Conservation (phyloP, 2,329 filamentous ascomycete species). For the Pseudocercospora pini-densiflorae region DNA sequence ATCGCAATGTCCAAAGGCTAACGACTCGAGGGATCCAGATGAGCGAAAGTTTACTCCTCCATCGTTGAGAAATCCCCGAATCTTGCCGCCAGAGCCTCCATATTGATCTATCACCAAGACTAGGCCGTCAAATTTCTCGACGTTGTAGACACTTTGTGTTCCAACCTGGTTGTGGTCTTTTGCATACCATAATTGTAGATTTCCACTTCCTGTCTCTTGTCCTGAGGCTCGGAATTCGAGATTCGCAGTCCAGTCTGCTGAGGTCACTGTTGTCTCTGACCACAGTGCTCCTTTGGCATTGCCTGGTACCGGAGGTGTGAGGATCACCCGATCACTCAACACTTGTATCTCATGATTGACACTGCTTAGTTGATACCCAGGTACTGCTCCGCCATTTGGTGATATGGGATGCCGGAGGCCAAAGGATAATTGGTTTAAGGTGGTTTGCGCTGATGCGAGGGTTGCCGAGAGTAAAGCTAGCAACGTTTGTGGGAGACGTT, state of each 20-base stretch:
- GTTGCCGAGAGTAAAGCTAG: conserved; percentile 27
- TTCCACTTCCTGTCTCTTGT: conserved; percentile 82
- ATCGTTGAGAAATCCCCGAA: conserved; percentile 94
- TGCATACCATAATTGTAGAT: conserved; percentile 91
- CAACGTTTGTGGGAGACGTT: conserved; percentile 21
- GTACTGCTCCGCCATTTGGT: conserved; percentile 59
- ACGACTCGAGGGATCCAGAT: conserved; percentile 76
- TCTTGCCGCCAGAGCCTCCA: conserved; percentile 75
- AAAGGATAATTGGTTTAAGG: conserved; percentile 64
- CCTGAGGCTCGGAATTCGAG: conserved; percentile 88
- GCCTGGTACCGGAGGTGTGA: conserved; percentile 87
- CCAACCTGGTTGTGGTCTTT: conserved; percentile 68
- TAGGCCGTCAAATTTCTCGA: conserved; percentile 85
- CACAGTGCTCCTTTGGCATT: conserved; percentile 84
- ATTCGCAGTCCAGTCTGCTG: conserved; percentile 72
- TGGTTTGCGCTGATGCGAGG: conserved; percentile 33
- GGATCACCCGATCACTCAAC: conserved; percentile 87
- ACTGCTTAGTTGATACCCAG: conserved; percentile 60
- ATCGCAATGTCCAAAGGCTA: conserved; percentile 92
- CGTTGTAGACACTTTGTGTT: conserved; percentile 80
- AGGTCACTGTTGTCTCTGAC: conserved; percentile 67
- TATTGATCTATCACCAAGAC: conserved; percentile 85
- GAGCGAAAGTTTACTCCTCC: conserved; percentile 78
- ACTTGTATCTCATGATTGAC: conserved; percentile 62
- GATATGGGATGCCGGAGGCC: conserved; percentile 73